Base-by-base conservation (phyloP, 176 grass and related monocot species). In the Musa beccarii region DNA sequence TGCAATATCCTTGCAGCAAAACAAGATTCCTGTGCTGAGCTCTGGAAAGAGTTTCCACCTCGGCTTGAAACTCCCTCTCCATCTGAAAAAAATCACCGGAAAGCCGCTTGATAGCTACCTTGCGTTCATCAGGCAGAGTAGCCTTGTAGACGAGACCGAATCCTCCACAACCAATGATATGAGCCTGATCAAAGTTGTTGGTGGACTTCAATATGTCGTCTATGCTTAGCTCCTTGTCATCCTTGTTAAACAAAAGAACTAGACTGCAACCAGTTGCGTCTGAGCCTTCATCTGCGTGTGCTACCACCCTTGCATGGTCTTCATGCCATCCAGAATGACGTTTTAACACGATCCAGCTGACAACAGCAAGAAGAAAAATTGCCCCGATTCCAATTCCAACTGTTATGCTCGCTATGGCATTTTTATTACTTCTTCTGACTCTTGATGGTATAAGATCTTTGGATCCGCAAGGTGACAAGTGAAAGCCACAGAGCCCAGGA, bases 121-220 rank as follows among this genome's bases (percentile, higher is more conserved):
- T 80, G 28, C 80, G 85, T 62, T 88, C 90, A 75, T 91, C 81
- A 0, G 94, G 90, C 19, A 98, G 73, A 2, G 78, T 85, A 13
- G 87, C 89, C 73, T 89, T 93, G 84, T 98, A 98, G 43, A 98
- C 94, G 55, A 98, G 79, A 22, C 94, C 94, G 70, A 98, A 98
- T 22, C 94, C 94, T 3, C 94, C 94, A 74, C 94, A 98, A 1
- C 94, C 94, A 8, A 98, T 76, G 59, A 98, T 98, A 74, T 87
- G 79, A 3, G 86, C 75, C 66, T 93, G 90, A 85, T 98, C 94
- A 52, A 98, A 98, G 80, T 98, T 90, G 76, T 93, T 89, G 29
- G 94, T 98, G 29, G 94, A 88, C 64, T 98, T 91, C 62, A 98
- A 19, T 34, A 98, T 87, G 59, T 98, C 88, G 66, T 91, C 84